phyloP scores from a whole-genome alignment of 169 alveolate species.

The Plasmodium vivax region DNA sequence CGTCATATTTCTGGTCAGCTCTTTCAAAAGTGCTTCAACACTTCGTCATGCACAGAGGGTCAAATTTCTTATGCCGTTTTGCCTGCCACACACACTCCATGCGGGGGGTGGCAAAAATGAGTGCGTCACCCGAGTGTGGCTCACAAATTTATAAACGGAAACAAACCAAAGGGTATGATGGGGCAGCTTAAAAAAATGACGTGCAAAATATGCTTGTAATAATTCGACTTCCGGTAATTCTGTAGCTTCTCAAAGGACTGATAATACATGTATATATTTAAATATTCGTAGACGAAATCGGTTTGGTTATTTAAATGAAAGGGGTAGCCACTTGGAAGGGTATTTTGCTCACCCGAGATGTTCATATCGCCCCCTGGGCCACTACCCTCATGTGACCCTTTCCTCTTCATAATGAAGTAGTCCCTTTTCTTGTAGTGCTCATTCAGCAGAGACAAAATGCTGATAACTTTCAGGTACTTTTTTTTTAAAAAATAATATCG shows the following conservation, averaged over 20 bases:
- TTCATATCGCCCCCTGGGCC: neutral
- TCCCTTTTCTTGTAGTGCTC: constrained; percentile 34
- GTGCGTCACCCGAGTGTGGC: neutral
- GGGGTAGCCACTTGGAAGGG: neutral
- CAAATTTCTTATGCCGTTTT: neutral
- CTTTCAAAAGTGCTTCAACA: neutral
- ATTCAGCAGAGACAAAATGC: constrained; percentile 45
- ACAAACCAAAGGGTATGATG: constrained; percentile 39
- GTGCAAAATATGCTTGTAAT: constrained; percentile 55
- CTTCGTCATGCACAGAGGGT: neutral
- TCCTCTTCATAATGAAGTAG: constrained; percentile 12
- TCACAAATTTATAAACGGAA: constrained; percentile 67
- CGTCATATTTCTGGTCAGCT: neutral
- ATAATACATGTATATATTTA: constrained; percentile 69
- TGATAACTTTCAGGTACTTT: constrained; percentile 54
- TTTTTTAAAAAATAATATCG: constrained; percentile 62
- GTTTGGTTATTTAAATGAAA: constrained; percentile 63
- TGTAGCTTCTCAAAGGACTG: constrained; percentile 37
- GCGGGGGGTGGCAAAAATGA: neutral
- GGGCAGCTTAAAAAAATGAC: constrained; percentile 52
- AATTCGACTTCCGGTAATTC: constrained; percentile 24
- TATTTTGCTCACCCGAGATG: neutral
- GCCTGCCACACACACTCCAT: neutral
- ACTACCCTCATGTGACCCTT: neutral
- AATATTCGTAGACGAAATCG: constrained; percentile 61